These are phyloP conservation scores for Fusarium neocosmosporiellum DNA, from an alignment of 2,329 filamentous ascomycete species.

Conservation along the genomic window DNA sequence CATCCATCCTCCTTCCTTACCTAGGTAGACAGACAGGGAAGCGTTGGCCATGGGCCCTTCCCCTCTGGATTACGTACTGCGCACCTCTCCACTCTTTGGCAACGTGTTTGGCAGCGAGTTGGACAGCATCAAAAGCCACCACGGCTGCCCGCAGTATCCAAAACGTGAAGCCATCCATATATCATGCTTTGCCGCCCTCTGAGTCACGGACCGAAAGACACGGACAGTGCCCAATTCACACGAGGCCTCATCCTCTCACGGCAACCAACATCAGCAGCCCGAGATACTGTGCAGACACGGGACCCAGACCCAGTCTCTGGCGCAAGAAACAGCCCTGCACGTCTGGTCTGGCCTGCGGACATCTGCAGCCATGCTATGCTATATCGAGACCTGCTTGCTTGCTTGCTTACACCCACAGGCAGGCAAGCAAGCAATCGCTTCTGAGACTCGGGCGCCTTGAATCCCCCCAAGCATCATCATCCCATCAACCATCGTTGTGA, in stretches of 20 bases:
- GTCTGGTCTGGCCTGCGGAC: constrained; percentile 20
- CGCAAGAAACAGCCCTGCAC: constrained; percentile 6
- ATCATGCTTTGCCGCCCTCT: not conserved
- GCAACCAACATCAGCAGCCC: constrained; percentile 18
- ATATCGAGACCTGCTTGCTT: not conserved
- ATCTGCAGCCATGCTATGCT: constrained; percentile 13
- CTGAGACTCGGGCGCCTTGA: not conserved
- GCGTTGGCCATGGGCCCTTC: not conserved
- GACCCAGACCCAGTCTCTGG: constrained; percentile 4
- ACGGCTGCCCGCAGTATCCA: constrained; percentile 25
- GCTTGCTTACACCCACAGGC: constrained; percentile 9
- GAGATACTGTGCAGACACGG: too few relatives aligned
- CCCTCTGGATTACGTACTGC: constrained; percentile 20
- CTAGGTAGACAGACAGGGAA: not conserved
- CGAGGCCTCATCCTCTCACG: constrained; percentile 2
- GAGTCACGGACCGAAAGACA: not conserved
- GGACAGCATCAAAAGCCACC: constrained; percentile 26
- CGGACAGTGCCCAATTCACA: not conserved
- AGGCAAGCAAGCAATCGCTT: not conserved
- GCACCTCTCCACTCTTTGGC: constrained; percentile 20
- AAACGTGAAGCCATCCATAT: constrained; percentile 7
- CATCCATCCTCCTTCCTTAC: not conserved
- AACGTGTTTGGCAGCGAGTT: constrained; percentile 29
- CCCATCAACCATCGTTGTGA: not conserved
- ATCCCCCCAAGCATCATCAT: not conserved